Base-by-base conservation (phyloP, 352 stramenopile genomes). In the Pythium graminicola region DNA sequence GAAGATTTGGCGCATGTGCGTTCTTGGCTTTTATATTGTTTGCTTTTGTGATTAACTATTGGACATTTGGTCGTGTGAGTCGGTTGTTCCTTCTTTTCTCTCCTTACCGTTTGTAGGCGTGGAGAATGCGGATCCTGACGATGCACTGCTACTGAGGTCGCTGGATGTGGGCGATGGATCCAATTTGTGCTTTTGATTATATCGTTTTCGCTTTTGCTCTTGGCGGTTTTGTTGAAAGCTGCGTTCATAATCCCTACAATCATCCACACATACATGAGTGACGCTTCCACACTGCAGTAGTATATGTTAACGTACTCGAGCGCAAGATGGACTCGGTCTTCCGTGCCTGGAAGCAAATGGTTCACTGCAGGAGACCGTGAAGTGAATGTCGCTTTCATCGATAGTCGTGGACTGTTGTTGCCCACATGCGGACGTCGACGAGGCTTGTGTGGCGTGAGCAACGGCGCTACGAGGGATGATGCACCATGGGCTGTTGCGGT, bases 291-390 rank as follows among this genome's bases (percentile, higher is more conserved):
- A 3, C 23, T 13, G 27, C 41, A 31, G 36, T 8, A 44, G 24
- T 5, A 31, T 6, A 35, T 26, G 23, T 26, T 1, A 20, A 53
- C 66, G 35, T 51, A 88, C 74, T 65, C 57, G 10, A 86, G 54
- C 23, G 67, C 69, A 35, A 75, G 51, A 1, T 74, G 76, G 3
- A 88, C 67, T 38, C 72, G 77, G n/a, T 86, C 70, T 45, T 85
- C 77, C 0, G 71, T 81, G 2, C 72, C 67, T 8, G 77, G 75
- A 14, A 89, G 47, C 39, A 86, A 51, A 31, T 84, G 73, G 51
- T 84, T 89, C 24, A 86, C 53, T 3, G 72, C 73, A 1, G 77
- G 73, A 7, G 77, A 89, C 11, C 73, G 71, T n/a, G 73, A 74
- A 9, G 69, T 86, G 57, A 79, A 85, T 20, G 65, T 76, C 16